Evolutionary conservation across 768 basidiomycete genomes (phyloP).

Genomic region (Agaricus subrufescens): DNA sequence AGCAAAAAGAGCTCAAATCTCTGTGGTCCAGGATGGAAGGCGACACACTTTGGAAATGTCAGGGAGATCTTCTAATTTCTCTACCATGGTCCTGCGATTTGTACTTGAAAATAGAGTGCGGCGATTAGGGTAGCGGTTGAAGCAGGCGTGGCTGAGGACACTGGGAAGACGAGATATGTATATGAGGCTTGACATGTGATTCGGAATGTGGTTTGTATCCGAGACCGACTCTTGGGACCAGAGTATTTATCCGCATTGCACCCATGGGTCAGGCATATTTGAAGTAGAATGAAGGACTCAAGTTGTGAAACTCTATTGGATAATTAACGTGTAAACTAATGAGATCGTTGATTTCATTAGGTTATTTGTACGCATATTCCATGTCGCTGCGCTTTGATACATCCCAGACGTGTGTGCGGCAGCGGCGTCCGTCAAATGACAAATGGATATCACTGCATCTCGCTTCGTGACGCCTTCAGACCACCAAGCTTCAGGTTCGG

Average conservation of each 20-base stretch:
- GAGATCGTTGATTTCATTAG: too few relatives aligned
- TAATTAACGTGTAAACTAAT: too few relatives aligned
- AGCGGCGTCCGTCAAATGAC: too few relatives aligned
- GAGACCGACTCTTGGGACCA: not conserved
- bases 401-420: too few relatives aligned
- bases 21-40: not conserved
- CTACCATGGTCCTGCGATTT: slow-evolving; percentile 25
- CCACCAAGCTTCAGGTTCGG: too few relatives aligned
- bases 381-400: too few relatives aligned
- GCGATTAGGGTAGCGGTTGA: not conserved
- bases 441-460: too few relatives aligned
- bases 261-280: too few relatives aligned
- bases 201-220: slow-evolving; percentile 19
- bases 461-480: too few relatives aligned
- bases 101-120: not conserved
- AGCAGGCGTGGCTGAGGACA: not conserved
- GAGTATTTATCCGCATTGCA: not conserved
- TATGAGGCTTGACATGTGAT: not conserved
- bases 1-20: not conserved
- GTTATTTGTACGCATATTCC: too few relatives aligned
- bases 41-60: slow-evolving; percentile 48
- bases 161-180: not conserved
- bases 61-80: slow-evolving; percentile 45
- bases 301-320: too few relatives aligned
- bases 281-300: too few relatives aligned